Evolutionary conservation across 176 grass and related monocot genomes (phyloP).

Genomic region (Eleusine indica): DNA sequence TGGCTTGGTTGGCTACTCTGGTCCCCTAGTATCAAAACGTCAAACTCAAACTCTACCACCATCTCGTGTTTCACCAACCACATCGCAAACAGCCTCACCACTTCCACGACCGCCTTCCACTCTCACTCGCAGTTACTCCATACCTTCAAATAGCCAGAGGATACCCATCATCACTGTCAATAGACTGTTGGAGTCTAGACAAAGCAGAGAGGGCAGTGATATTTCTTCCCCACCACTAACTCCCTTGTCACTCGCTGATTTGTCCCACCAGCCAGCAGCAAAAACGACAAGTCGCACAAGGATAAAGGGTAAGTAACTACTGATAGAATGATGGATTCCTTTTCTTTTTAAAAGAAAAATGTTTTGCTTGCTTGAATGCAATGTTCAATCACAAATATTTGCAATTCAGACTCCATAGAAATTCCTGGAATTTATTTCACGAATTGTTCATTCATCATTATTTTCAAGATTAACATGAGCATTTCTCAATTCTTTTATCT

Average conservation of each 20-base stretch:
- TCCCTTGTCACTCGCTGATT: constrained; percentile 45
- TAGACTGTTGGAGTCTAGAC: constrained; percentile 53
- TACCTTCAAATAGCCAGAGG: constrained; percentile 74
- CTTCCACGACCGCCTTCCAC: constrained; percentile 64
- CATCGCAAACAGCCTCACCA: constrained; percentile 50
- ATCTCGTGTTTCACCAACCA: constrained; percentile 1
- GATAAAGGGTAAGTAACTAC: constrained; percentile 49
- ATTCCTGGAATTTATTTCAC: not conserved
- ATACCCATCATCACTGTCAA: constrained; percentile 57
- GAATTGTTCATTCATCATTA: not conserved
- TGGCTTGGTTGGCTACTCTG: constrained; percentile 81
- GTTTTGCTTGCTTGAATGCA: constrained; percentile 20
- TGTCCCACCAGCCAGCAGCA: constrained; percentile 38
- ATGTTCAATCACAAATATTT: not conserved
- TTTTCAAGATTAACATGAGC: not conserved
- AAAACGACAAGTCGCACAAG: constrained; percentile 38
- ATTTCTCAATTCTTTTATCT: constrained; percentile 3
- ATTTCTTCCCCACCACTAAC: constrained; percentile 51
- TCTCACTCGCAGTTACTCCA: constrained; percentile 62
- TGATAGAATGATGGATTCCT: not conserved
- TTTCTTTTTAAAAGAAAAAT: not conserved
- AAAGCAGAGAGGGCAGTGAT: constrained; percentile 49
- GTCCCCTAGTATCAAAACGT: constrained; percentile 74
- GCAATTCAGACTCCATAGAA: not conserved
- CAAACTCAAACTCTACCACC: constrained; percentile 31